Percentiles rank a stretch among this genome's conserved stretches.
Evolutionary conservation across 345 rosid species (phyloP).

Genomic region (Dipteronia sinensis): DNA sequence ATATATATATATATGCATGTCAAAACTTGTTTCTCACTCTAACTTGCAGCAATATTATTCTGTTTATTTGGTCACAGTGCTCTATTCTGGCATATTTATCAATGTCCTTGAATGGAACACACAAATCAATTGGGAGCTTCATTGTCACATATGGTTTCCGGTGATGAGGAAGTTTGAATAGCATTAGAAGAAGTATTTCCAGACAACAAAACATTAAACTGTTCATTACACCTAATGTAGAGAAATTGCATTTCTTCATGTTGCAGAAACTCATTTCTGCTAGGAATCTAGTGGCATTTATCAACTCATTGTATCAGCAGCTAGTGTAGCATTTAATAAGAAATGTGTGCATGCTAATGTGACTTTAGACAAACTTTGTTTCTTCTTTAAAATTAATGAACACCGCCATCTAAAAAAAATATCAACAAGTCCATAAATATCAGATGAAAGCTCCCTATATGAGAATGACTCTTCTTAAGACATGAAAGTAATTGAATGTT

Average conservation of each 20-base stretch:
- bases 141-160: neutral
- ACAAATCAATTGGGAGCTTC: neutral
- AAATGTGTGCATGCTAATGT: neutral
- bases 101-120: neutral
- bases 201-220: neutral
- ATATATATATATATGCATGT: neutral
- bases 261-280: slow-evolving; percentile 13
- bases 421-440: neutral
- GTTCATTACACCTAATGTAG: neutral
- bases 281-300: neutral
- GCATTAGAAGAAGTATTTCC: too few relatives aligned
- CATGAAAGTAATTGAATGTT: neutral
- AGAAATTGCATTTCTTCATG: slow-evolving; percentile 4
- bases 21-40: slow-evolving; percentile 11
- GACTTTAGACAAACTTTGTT: neutral
- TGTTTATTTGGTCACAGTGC: neutral
- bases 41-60: neutral
- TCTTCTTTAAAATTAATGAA: neutral
- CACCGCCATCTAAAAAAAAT: neutral
- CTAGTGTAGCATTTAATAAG: neutral
- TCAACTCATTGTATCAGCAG: slow-evolving; percentile 4
- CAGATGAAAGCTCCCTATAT: neutral
- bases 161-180: neutral
- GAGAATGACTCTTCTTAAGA: slow-evolving; percentile 17
- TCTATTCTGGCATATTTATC: neutral